phyloP scores from a whole-genome alignment of 306 rosid genomes.

The Morella rubra region DNA sequence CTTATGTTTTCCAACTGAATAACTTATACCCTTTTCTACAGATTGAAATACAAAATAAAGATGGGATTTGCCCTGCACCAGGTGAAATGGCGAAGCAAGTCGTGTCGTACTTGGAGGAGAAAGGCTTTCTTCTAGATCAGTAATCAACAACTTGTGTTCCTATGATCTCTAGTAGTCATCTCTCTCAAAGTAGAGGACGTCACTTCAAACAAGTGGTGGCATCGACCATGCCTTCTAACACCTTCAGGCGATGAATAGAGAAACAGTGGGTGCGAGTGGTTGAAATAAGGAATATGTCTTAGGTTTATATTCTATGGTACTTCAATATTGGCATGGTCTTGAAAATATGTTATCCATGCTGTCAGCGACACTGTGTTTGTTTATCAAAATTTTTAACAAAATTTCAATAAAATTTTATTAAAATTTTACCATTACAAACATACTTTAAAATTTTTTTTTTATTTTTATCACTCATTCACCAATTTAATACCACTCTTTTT shows the following conservation, averaged over 20 bases:
- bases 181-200: slow-evolving; percentile 21
- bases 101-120: slow-evolving; percentile 62
- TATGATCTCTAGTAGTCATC: slow-evolving; percentile 4
- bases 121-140: slow-evolving; percentile 60
- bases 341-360: neutral
- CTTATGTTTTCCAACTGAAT: slow-evolving; percentile 15
- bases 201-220: neutral
- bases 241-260: slow-evolving; percentile 4
- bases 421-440: no score
- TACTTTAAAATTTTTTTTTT: no score
- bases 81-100: slow-evolving; percentile 59
- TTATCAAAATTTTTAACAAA: no score
- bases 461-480: no score
- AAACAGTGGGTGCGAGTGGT: neutral
- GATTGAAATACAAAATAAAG: slow-evolving; percentile 56
- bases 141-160: slow-evolving; percentile 10
- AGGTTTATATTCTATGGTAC: neutral
- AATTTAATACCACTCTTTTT: no score
- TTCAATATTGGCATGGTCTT: neutral
- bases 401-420: no score
- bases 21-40: slow-evolving; percentile 30
- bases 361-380: neutral
- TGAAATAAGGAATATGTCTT: slow-evolving; percentile 1
- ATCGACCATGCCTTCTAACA: neutral
- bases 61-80: slow-evolving; percentile 62